These are phyloP conservation scores for Lichtheimia corymbifera DNA, from an alignment of 371 early-diverging fungal species.

Conservation along the genomic window DNA sequence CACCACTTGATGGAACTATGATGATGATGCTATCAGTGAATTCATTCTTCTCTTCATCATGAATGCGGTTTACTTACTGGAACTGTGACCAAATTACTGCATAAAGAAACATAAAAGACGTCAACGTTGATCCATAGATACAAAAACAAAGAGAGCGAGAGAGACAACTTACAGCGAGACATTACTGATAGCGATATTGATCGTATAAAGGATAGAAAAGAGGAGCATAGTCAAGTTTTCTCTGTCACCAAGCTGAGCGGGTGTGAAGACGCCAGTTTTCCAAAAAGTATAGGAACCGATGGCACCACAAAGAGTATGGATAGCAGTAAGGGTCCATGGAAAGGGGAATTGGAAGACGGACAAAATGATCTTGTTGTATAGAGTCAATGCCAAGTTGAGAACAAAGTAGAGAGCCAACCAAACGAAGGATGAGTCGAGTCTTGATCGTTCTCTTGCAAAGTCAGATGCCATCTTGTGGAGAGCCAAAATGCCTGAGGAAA, in stretches of 20 bases:
- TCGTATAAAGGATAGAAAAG: slow-evolving; percentile 86
- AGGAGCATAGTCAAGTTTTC: slow-evolving; percentile 72
- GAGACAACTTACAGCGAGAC: slow-evolving; percentile 71
- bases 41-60: background rate
- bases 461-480: slow-evolving; percentile 5
- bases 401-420: slow-evolving; percentile 77
- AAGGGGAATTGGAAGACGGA: slow-evolving; percentile 80
- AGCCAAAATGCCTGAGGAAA: background rate
- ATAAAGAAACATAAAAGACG: background rate
- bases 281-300: slow-evolving; percentile 62
- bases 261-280: slow-evolving; percentile 59
- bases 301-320: slow-evolving; percentile 78
- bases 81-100: slow-evolving; percentile 56
- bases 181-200: slow-evolving; percentile 87
- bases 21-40: background rate
- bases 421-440: slow-evolving; percentile 20
- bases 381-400: slow-evolving; percentile 78
- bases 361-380: slow-evolving; percentile 84
- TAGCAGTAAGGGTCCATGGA: slow-evolving; percentile 88
- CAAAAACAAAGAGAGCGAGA: slow-evolving; percentile 19
- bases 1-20: slow-evolving; percentile 82
- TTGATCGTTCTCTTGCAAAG: slow-evolving; percentile 4
- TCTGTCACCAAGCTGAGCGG: slow-evolving; percentile 53
- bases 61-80: slow-evolving; percentile 32
- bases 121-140: background rate